Base-by-base conservation (phyloP, 2,329 filamentous ascomycete genomes). In the Triangularia setosa region DNA sequence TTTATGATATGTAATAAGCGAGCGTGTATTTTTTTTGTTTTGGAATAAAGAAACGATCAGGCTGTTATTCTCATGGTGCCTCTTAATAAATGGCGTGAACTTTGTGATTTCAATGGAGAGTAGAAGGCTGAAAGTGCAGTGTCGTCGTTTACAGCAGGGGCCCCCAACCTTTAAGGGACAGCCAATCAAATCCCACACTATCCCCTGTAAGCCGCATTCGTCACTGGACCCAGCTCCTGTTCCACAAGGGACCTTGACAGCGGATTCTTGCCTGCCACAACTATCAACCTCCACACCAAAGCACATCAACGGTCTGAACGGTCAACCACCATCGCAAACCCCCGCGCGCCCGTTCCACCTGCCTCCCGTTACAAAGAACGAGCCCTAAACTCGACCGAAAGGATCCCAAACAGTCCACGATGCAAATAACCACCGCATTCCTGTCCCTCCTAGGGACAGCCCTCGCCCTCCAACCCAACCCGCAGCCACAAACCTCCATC, bases 401-500 rank as follows among this genome's bases (percentile, higher is more conserved):
- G n/a, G n/a, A n/a, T n/a, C n/a, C n/a, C n/a, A n/a, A n/a, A n/a
- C n/a, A n/a, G n/a, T n/a, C n/a, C n/a, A n/a, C 61, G 56, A 70
- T 68, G 62, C 58, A 61, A 58, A 79, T 82, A 77, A 77, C 72
- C 23, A 61, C 72, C 68, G 71, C 79, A 65, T 67, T 79, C 60
- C 72, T 78, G 61, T 68, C 75, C 58, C 72, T 79, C 68, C 69
- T 77, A 30, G 75, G 55, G 69, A 75, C 55, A 69, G 18, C 40
- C 40, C 8, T n/a, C 70, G 53, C 62, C 72, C 21, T 14, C 18
- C 9, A 7, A 25, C 35, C 30, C 44, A 52, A 52, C 14, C 63
- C 18, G 57, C 65, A 67, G 65, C 72, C 57, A 16, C 57, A 59
- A 2, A 73, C 83, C 2, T 80, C 79, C 28, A 64, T 86, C 35